Base-by-base conservation (phyloP, 495 filamentous ascomycete genomes). In the Podospora sp. region DNA sequence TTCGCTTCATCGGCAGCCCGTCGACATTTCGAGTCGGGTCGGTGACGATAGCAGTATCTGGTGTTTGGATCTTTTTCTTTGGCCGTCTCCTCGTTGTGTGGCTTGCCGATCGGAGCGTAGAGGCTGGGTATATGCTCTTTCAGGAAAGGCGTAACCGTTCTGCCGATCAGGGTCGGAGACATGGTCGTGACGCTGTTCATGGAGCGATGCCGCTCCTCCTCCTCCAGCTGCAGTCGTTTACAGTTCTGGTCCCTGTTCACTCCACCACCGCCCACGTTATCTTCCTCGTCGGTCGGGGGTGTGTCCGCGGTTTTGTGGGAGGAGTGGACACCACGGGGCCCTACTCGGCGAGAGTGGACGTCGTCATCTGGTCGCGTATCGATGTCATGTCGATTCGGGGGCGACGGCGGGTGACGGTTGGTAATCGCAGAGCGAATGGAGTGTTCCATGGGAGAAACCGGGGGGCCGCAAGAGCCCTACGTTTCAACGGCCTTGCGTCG, bases 1-100 rank as follows among this genome's bases (percentile, higher is more conserved):
- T 94, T 93, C 40, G 91, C 89, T 77, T 98, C 95, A 79, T 98
- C 92, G 46, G 92, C 93, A 64, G 95, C 92, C 62, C 94, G 85
- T 62, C 92, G 81, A 78, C 95, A 99, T 80, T 97, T 97, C 29
- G 94, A 87, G 73, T 98, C 96, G 22, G 95, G 96, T 53, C 91
- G 86, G 76, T 99, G 95, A 33, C 95, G 88, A 77, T 99, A 98
- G 78, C 95, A 99, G 80, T 92, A 98, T 76, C 90, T 93, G 57
- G 92, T 95, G 75, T 95, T 97, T 5, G 84, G 82, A 60, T 88
- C 80, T 68, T 84, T 83, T 49, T 73, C 79, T 65, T 73, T 75
- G 33, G 75, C 70, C 35, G 71, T 78, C 67, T 77, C 81, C 6
- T 78, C 74, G 36, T 78, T 76, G 35, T 78, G 73, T 1, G 76